Percentiles rank a stretch among this genome's conserved stretches.
Evolutionary conservation across 2,329 filamentous ascomycete genomes (phyloP).

Genomic region (Aspergillus jensenii): DNA sequence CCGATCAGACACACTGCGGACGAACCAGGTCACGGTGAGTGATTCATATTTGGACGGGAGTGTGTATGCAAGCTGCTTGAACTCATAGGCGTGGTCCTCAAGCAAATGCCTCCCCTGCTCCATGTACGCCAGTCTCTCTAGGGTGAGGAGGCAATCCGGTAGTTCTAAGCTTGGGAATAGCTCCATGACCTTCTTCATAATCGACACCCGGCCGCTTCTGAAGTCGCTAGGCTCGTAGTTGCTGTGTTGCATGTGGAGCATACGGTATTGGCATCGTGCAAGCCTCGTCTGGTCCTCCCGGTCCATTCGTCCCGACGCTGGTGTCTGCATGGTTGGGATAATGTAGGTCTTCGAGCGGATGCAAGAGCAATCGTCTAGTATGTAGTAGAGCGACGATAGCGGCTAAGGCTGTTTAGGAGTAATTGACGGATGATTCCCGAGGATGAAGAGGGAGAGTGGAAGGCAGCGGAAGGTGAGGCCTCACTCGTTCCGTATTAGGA

Average conservation of each 20-base stretch:
- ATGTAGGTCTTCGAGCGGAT: background rate
- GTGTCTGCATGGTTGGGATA: background rate
- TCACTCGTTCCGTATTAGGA: background rate
- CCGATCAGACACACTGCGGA: background rate
- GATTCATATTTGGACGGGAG: background rate
- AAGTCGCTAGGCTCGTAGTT: background rate
- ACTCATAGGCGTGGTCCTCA: background rate
- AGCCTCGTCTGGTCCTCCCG: background rate
- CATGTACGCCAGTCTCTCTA: background rate
- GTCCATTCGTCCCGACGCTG: background rate
- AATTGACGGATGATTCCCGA: background rate
- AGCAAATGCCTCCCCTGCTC: background rate
- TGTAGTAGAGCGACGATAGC: background rate
- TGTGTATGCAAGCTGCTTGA: background rate
- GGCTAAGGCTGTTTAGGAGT: background rate
- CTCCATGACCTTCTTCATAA: background rate
- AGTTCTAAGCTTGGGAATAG: background rate
- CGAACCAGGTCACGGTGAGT: background rate
- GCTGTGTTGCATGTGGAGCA: background rate
- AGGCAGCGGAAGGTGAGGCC: background rate
- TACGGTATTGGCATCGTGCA: background rate
- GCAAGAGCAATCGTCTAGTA: background rate
- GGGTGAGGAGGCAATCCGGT: background rate
- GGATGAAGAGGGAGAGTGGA: background rate
- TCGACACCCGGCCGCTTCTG: background rate